A percentile compares a stretch with the other conserved stretches of the same genome.
These are phyloP conservation scores for Fusarium concolor DNA, from an alignment of 2,329 filamentous ascomycete genomes.

Conservation along the genomic window DNA sequence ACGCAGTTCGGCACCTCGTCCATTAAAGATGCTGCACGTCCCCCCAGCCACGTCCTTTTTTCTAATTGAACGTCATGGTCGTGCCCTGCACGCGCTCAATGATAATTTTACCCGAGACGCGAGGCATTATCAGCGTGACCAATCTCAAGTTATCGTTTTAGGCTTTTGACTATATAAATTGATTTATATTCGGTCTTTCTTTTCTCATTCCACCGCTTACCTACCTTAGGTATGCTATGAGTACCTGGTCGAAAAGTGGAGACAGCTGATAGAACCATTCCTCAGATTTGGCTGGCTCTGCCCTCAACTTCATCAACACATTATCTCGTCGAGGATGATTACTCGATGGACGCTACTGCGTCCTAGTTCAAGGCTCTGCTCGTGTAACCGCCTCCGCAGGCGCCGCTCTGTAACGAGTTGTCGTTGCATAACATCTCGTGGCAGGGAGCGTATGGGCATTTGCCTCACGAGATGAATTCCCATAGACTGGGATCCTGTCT, in stretches of 20 bases:
- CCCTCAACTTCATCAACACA: background rate
- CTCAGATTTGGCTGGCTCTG: too few relatives aligned
- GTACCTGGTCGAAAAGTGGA: too few relatives aligned
- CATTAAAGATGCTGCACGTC: conserved; percentile 29
- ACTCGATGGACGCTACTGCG: background rate
- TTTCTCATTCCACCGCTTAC: background rate
- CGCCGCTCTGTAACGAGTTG: background rate
- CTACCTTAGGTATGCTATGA: too few relatives aligned
- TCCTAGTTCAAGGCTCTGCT: background rate
- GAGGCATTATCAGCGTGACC: background rate
- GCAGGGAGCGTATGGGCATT: background rate
- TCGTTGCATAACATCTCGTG: background rate
- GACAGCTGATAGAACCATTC: too few relatives aligned
- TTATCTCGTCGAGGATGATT: background rate
- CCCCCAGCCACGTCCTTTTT: conserved; percentile 34
- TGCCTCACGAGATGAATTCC: background rate
- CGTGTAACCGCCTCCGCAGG: background rate
- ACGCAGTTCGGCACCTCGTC: background rate
- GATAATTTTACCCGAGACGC: background rate
- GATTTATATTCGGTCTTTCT: background rate
- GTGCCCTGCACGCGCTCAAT: conserved; percentile 8
- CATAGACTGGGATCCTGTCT: too few relatives aligned
- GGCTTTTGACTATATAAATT: too few relatives aligned
- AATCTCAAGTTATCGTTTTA: background rate
- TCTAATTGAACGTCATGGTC: conserved; percentile 14